Evolutionary conservation across 345 rosid genomes (phyloP).

Genomic region (Mercurialis annua): DNA sequence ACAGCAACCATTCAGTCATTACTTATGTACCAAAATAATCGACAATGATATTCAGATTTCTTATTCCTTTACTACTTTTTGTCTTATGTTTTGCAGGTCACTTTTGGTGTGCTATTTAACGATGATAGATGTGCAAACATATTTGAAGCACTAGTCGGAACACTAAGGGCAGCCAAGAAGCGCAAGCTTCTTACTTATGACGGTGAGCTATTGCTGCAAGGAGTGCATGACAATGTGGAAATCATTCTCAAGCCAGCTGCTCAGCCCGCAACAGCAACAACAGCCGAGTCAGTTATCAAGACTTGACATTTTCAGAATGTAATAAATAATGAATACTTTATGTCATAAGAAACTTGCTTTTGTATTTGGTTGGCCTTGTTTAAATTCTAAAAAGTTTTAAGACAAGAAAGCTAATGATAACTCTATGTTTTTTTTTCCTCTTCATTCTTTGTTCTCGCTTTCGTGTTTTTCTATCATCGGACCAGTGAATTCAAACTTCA

Average conservation of each 20-base stretch:
- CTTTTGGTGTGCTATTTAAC: conserved; percentile 79
- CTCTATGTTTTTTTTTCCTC: neutral
- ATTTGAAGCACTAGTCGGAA: conserved; percentile 91
- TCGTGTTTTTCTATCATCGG: neutral
- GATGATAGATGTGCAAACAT: conserved; percentile 93
- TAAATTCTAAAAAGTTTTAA: neutral
- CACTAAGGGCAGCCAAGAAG: conserved; percentile 89
- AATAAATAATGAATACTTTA: neutral
- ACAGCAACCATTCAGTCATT: neutral
- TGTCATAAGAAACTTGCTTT: neutral
- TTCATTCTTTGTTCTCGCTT: neutral
- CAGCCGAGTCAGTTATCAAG: conserved; percentile 14
- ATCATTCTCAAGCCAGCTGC: conserved; percentile 59
- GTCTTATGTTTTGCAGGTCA: conserved; percentile 49
- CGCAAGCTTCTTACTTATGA: conserved; percentile 65
- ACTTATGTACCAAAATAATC: neutral
- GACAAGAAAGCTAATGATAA: neutral
- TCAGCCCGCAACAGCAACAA: conserved; percentile 17
- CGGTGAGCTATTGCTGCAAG: conserved; percentile 87
- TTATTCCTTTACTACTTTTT: neutral
- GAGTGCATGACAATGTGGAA: conserved; percentile 89
- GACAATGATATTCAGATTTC: neutral
- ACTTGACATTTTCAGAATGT: conserved; percentile 6
- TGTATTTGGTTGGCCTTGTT: neutral
- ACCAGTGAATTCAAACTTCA: too few species aligned